These are phyloP conservation scores for Kandelia obovata DNA, from an alignment of 345 rosid species.

Conservation along the genomic window DNA sequence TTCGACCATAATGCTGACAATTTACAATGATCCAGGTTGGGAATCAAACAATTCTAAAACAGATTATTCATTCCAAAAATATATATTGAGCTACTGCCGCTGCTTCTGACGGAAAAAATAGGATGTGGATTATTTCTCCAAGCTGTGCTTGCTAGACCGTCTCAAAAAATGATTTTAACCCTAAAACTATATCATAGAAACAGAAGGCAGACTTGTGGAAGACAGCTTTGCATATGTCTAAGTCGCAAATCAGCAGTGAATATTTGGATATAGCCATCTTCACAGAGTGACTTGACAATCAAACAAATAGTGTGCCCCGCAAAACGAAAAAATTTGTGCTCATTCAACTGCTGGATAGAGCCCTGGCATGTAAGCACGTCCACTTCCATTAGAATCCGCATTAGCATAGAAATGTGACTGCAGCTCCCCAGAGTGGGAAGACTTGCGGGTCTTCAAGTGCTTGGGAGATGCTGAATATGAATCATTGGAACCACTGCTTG, in stretches of 20 bases:
- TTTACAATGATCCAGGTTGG: background rate
- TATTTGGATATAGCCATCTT: slow-evolving; percentile 10
- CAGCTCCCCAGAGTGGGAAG: slow-evolving; percentile 70
- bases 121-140: slow-evolving; percentile 19
- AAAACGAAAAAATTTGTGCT: slow-evolving; percentile 3
- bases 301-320: slow-evolving; percentile 12
- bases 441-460: slow-evolving; percentile 53
- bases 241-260: slow-evolving; percentile 12
- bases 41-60: background rate
- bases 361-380: slow-evolving; percentile 42
- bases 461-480: slow-evolving; percentile 55
- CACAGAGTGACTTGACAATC: slow-evolving; percentile 8
- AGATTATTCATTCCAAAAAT: slow-evolving; percentile 5
- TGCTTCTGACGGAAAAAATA: slow-evolving; percentile 11
- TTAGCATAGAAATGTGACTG: slow-evolving; percentile 49
- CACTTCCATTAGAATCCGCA: slow-evolving; percentile 63
- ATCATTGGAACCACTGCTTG: slow-evolving; percentile 49
- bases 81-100: slow-evolving; percentile 9
- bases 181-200: slow-evolving; percentile 18
- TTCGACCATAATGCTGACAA: background rate
- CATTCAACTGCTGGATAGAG: slow-evolving; percentile 38
- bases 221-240: slow-evolving; percentile 1
- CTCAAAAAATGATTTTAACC: slow-evolving; percentile 25
- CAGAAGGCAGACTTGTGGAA: slow-evolving; percentile 6
- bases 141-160: slow-evolving; percentile 26